phyloP scores from a whole-genome alignment of 805 yeast genomes.

The Maudiozyma pseudohumilis region DNA sequence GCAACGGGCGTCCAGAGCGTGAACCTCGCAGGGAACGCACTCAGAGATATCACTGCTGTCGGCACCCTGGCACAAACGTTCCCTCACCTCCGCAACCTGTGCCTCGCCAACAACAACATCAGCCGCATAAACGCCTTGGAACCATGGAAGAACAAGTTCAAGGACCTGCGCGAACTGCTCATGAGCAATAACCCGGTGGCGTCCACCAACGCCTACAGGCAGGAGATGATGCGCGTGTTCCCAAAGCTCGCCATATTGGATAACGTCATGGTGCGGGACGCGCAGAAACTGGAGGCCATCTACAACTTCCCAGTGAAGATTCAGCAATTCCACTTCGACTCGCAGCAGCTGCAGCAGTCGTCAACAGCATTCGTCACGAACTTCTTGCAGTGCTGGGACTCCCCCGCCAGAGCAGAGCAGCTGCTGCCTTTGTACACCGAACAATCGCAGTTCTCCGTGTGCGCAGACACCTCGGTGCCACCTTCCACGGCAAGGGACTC shows the following conservation, averaged over 20 bases:
- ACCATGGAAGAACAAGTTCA: conserved; percentile 68
- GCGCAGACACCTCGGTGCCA: conserved; percentile 66
- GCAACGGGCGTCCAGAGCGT: conserved; percentile 61
- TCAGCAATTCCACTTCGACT: conserved; percentile 73
- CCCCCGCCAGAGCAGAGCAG: conserved; percentile 58
- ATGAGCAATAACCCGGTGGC: conserved; percentile 67
- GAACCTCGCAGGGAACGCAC: conserved; percentile 54
- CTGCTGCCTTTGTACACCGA: conserved; percentile 65
- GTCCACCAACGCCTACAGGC: conserved; percentile 37
- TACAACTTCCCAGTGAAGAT: conserved; percentile 45
- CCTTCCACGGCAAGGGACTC: conserved; percentile 27
- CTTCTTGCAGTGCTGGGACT: conserved; percentile 74
- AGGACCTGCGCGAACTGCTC: conserved; percentile 64
- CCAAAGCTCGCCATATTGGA: conserved; percentile 76
- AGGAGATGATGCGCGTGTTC: conserved; percentile 59
- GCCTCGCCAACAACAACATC: conserved; percentile 69
- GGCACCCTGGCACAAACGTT: conserved; percentile 60
- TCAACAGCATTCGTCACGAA: conserved; percentile 73
- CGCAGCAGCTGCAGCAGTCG: conserved; percentile 52
- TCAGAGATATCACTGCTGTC: conserved; percentile 51
- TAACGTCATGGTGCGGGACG: conserved; percentile 71
- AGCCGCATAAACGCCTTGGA: conserved; percentile 51
- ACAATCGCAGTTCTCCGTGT: conserved; percentile 76
- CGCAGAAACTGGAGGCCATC: conserved; percentile 42
- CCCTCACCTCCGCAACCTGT: conserved; percentile 69